Base-by-base conservation (phyloP, 2,329 filamentous ascomycete genomes). In the Sordariomycetes sp. region DNA sequence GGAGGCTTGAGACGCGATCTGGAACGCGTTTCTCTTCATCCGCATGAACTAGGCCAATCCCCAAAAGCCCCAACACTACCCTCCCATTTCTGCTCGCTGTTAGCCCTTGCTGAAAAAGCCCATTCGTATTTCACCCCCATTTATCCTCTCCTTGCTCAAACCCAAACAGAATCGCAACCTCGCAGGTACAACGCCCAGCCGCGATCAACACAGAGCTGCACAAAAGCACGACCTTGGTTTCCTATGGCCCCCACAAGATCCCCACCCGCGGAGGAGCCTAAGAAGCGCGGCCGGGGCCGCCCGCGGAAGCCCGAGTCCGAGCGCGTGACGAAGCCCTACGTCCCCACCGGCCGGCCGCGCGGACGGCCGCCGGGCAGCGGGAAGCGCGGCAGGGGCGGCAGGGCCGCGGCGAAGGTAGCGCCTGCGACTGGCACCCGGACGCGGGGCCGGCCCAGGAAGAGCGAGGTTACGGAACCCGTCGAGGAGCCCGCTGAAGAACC, bases 331-430 rank as follows among this genome's bases (percentile, higher is more conserved):
- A 67, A 69, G 61, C 25, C 59, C 55, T 71, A 73, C 40, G 68
- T 65, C 3, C 70, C 75, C 25, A 71, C 70, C 1, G 76, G 76
- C 35, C 71, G 73, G n/a, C 74, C 74, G 48, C 74, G 77, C n/a
- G 76, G 76, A 32, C 74, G 76, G 11, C 77, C 77, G 46, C 72
- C 72, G 59, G 76, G 76, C 63, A 70, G 66, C 60, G 69, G 65
- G 60, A 68, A 68, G 60, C 71, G 70, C 40, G 37, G 34, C 22
- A 35, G 20, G 25, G 25, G 22, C 18, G 43, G 24, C 14, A 22
- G 6, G n/a, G 34, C 48, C 22, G 56, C 35, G 20, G 32, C 25
- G 43, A 32, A 51, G 24, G 24, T 20, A 12, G 43, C 18, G 43
- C 11, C n/a, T 43, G n/a, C 20, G 20, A n/a, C 16, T n/a, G 43